Percentiles rank a stretch among this genome's conserved stretches.
Evolutionary conservation across 2,329 filamentous ascomycete genomes (phyloP).

Genomic region (Botrytis fragariae): DNA sequence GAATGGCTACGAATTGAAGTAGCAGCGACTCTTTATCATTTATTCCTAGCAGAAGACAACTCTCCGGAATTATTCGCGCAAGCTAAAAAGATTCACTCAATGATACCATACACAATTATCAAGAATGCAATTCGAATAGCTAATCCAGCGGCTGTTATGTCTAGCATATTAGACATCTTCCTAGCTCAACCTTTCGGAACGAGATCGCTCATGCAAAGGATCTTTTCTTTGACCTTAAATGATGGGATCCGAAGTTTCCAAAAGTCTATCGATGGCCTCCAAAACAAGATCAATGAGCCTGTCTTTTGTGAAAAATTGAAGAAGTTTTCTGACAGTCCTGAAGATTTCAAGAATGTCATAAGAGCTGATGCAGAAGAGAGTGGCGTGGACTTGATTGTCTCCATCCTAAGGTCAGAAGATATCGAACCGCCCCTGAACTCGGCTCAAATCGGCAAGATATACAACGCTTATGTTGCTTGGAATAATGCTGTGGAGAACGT

Average conservation of each 20-base stretch:
- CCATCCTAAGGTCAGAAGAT: slow-evolving; percentile 75
- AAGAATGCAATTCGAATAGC: slow-evolving; percentile 97
- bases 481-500: slow-evolving; percentile 90
- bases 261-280: slow-evolving; percentile 76
- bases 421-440: slow-evolving; percentile 68
- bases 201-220: slow-evolving; percentile 86
- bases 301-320: slow-evolving; percentile 79
- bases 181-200: slow-evolving; percentile 91
- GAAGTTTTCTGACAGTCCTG: slow-evolving; percentile 71
- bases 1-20: slow-evolving; percentile 98
- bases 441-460: slow-evolving; percentile 78
- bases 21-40: slow-evolving; percentile 91
- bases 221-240: slow-evolving; percentile 86
- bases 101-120: slow-evolving; percentile 87
- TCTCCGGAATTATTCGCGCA: slow-evolving; percentile 95
- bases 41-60: slow-evolving; percentile 97
- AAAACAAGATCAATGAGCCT: slow-evolving; percentile 74
- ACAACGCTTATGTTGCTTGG: slow-evolving; percentile 95
- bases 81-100: slow-evolving; percentile 87
- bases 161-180: slow-evolving; percentile 90
- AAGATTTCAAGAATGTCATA: slow-evolving; percentile 71
- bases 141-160: slow-evolving; percentile 96
- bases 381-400: slow-evolving; percentile 79
- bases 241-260: slow-evolving; percentile 88
- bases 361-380: slow-evolving; percentile 71